A percentile compares a stretch with the other conserved stretches of the same genome.
These are phyloP conservation scores for Saraca asoca DNA, from an alignment of 331 rosid genomes.

Conservation along the genomic window DNA sequence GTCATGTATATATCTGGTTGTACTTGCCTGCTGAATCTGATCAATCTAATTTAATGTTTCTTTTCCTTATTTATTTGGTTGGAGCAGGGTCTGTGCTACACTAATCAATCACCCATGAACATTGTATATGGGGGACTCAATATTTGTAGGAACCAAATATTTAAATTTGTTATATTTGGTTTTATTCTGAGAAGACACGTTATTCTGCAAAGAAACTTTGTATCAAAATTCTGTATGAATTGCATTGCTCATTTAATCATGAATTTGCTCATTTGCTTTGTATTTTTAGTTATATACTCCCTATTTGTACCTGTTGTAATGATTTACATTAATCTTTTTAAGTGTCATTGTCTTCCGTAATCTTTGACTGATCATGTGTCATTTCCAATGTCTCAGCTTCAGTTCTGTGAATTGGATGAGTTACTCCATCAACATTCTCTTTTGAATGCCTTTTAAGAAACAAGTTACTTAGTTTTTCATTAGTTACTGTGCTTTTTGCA, in stretches of 20 bases:
- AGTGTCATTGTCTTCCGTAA: conserved; percentile 3
- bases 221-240: too few relatives aligned
- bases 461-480: not conserved
- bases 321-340: not conserved
- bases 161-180: too few relatives aligned
- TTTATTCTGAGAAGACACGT: too few relatives aligned
- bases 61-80: conserved; percentile 25
- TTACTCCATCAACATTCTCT: conserved; percentile 12
- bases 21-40: conserved; percentile 12
- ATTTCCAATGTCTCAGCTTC: conserved; percentile 5
- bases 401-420: conserved; percentile 18
- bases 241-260: not conserved
- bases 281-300: conserved; percentile 14
- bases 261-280: conserved; percentile 20
- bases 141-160: too few relatives aligned
- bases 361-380: conserved; percentile 15
- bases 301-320: not conserved
- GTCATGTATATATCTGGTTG: conserved; percentile 7
- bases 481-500: not conserved
- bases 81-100: not conserved
- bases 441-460: conserved; percentile 15
- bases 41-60: conserved; percentile 20
- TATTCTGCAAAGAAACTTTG: too few relatives aligned
- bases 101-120: too few relatives aligned
- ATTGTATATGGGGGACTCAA: too few relatives aligned